Evolutionary conservation across 2,329 filamentous ascomycete species (phyloP).

Genomic region (Monilinia polystroma): DNA sequence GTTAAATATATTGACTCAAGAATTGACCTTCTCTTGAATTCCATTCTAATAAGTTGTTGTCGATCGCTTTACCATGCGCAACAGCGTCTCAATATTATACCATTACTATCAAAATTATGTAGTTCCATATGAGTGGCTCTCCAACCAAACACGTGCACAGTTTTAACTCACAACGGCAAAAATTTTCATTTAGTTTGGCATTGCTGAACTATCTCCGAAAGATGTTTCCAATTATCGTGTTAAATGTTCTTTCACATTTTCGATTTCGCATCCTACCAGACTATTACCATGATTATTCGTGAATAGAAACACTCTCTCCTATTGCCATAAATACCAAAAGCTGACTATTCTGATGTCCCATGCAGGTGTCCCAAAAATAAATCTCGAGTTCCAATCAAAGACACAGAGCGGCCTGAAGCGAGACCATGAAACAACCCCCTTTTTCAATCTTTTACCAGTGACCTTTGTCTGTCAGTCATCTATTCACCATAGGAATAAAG

Average conservation of each 20-base stretch:
- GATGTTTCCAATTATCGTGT: too few relatives aligned
- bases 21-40: too few relatives aligned
- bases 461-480: neutral
- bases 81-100: too few relatives aligned
- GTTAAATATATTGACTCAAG: neutral
- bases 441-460: too few relatives aligned
- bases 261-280: too few relatives aligned
- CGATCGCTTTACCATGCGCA: neutral
- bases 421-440: neutral
- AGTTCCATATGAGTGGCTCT: too few relatives aligned
- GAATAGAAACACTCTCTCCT: neutral
- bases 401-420: neutral
- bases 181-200: too few relatives aligned
- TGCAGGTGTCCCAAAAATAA: neutral
- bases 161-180: neutral
- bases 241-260: neutral
- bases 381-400: neutral
- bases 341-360: neutral
- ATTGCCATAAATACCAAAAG: neutral
- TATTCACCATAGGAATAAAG: neutral
- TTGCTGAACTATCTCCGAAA: accelerated
- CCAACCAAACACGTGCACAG: too few relatives aligned
- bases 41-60: neutral
- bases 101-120: too few relatives aligned
- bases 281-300: too few relatives aligned